A percentile compares a stretch with the other conserved stretches of the same genome.
phyloP scores from a whole-genome alignment of 2,329 filamentous ascomycete species.

The Alternaria alternata region DNA sequence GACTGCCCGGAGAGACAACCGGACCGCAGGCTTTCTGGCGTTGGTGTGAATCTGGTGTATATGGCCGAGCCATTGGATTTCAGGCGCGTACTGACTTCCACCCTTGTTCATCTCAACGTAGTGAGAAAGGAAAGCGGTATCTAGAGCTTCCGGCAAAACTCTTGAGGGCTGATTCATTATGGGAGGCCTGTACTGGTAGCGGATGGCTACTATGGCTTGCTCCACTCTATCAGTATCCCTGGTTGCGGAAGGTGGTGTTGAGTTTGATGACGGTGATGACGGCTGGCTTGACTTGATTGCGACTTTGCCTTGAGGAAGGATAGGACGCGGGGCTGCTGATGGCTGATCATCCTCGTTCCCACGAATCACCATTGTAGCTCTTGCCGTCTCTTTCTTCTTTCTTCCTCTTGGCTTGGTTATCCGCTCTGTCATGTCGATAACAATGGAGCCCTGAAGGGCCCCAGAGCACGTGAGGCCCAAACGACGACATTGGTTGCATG shows the following conservation, averaged over 20 bases:
- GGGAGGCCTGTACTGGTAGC: constrained; percentile 36
- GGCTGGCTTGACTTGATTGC: background rate
- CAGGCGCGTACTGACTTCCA: constrained; percentile 22
- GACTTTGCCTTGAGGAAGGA: background rate
- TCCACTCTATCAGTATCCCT: constrained; percentile 21
- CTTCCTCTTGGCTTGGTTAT: constrained; percentile 36
- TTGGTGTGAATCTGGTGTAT: constrained; percentile 31
- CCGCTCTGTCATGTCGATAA: constrained; percentile 48
- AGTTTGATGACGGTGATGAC: background rate
- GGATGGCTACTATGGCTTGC: constrained; percentile 33
- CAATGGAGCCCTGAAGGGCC: constrained; percentile 42
- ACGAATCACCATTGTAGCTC: constrained; percentile 4
- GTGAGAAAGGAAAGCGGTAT: constrained; percentile 41
- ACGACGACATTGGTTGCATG: constrained; percentile 22
- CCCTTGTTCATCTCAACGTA: constrained; percentile 41
- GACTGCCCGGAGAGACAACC: constrained; percentile 41
- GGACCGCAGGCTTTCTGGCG: constrained; percentile 33
- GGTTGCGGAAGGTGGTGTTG: constrained; percentile 1
- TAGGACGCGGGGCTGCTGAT: background rate
- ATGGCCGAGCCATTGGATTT: constrained; percentile 40
- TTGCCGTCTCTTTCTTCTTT: constrained; percentile 24
- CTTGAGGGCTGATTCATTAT: constrained; percentile 37
- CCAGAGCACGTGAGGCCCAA: constrained; percentile 43
- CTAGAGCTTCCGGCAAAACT: constrained; percentile 32
- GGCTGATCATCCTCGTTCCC: background rate